Base-by-base conservation (phyloP, 2,329 filamentous ascomycete species). In the Cladophialophora carrionii region DNA sequence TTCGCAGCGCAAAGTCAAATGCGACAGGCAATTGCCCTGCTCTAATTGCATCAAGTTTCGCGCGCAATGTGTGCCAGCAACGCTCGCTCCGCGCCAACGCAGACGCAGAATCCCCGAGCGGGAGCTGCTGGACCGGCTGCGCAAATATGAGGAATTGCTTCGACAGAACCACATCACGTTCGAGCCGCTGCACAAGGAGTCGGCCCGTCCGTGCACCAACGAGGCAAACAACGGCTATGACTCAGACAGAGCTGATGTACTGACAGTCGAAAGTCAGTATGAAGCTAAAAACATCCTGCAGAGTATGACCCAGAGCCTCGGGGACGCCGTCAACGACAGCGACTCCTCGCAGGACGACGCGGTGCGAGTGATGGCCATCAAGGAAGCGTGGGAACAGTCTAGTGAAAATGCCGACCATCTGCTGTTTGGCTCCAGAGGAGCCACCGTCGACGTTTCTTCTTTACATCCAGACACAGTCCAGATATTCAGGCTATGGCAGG, bases 41-140 rank as follows among this genome's bases (percentile, higher is more conserved):
- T 29, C 58, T 5, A 61, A 61, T n/a, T 61, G 58, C 24, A 24
- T 46, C 32, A 61, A 29, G 85, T 94, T 59, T 84, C 78, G 81
- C 24, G 83, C 83, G 34, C 84, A 90, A 70, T 92, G 74, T 68
- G 71, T 82, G 3, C 78, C 80, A 3, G 76, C 78, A 0, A 72
- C 75, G 4, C 72, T 75, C 77, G 84, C 68, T 78, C 85, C 72
- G 78, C 86, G 71, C 76, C 86, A 73, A 79, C 87, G 74, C 80
- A 86, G 72, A 77, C 87, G 73, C 75, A 85, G 86, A 61, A 86
- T 90, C 53, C 85, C 88, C 24, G 90, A 92, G 76, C 85, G 85
- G 72, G 88, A 90, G 63, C 79, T 92, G 48, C 79, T 91, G 59
- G 86, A 90, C 6, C 85, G 88, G n/a, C 79, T 92, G 24, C 85